Conservation (phyloP, 306 rosid genomes). For the Senna tora region DNA sequence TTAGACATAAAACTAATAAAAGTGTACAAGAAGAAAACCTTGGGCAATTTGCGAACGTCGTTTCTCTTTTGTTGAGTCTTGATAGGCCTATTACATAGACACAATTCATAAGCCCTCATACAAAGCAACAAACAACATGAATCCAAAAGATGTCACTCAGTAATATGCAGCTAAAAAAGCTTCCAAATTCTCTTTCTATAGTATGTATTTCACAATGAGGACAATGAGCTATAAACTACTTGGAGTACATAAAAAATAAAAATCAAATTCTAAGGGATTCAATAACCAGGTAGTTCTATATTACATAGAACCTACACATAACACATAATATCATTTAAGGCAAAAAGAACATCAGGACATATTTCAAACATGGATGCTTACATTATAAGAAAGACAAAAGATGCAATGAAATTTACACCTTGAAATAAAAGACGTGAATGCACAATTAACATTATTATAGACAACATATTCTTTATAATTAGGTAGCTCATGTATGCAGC, state of each 20-base stretch:
- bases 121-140: slow-evolving; percentile 26
- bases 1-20: slow-evolving; percentile 4
- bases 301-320: slow-evolving; percentile 12
- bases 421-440: background rate
- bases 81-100: slow-evolving; percentile 75
- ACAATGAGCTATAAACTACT: background rate
- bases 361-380: background rate
- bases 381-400: background rate
- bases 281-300: background rate
- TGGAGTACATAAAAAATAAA: background rate
- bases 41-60: slow-evolving; percentile 92
- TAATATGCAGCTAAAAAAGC: slow-evolving; percentile 25
- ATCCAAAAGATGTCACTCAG: slow-evolving; percentile 12
- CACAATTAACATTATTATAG: background rate
- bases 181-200: background rate
- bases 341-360: background rate
- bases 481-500: background rate
- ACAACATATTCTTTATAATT: background rate
- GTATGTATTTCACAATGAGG: slow-evolving; percentile 1
- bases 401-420: background rate
- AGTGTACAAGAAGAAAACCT: slow-evolving; percentile 55
- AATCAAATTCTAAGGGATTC: background rate
- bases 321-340: background rate
- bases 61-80: slow-evolving; percentile 94
- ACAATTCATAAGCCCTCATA: slow-evolving; percentile 30